Base-by-base conservation (phyloP, 2,329 filamentous ascomycete genomes). In the Taxawa tesnikishii region DNA sequence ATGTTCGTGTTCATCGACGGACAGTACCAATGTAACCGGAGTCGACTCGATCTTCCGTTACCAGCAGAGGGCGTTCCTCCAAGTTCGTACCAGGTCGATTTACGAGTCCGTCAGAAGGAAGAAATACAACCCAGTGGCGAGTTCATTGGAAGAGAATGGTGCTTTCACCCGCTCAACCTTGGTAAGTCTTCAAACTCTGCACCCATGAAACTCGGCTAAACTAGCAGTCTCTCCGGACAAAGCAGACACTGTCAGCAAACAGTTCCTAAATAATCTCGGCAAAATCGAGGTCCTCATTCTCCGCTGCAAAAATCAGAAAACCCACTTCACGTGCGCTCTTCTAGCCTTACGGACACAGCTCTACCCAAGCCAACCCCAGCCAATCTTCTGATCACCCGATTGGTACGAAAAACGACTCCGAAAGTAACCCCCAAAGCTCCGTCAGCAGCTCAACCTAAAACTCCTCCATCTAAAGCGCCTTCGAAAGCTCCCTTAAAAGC, bases 1-100 rank as follows among this genome's bases (percentile, higher is more conserved):
- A 62, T 68, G 47, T 67, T 66, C 38, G 67, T 73, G 15, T 73
- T 62, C 51, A 69, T 72, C 25, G 69, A 73, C 41, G 69, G 69
- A 12, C 49, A 63, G 5, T 72, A 72, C 38, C 68, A 73, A 43
- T 69, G 65, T 49, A 73, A 73, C 38, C 65, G 69, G 35, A 68
- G 68, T 45, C 54, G 61, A 24, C 53, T 57, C 24, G 49, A 59
- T 21, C 41, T 71, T 18, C 48, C 54, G 32, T 38, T 54, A 13
- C 53, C 54, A 10, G 38, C 32, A 6, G 36, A 38, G 4, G 41
- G 33, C 6, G 45, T 48, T 6, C 44, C 48, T 13, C 41, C 43
- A 15, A 45, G 46, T 5, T 47, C 54, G 29, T 53, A 55, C 15
- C 45, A 65, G 26, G 49, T 69, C 13, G 59, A 69, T 33, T 65